These are phyloP conservation scores for Asterophora parasitica DNA, from an alignment of 768 basidiomycete genomes.

Conservation along the genomic window DNA sequence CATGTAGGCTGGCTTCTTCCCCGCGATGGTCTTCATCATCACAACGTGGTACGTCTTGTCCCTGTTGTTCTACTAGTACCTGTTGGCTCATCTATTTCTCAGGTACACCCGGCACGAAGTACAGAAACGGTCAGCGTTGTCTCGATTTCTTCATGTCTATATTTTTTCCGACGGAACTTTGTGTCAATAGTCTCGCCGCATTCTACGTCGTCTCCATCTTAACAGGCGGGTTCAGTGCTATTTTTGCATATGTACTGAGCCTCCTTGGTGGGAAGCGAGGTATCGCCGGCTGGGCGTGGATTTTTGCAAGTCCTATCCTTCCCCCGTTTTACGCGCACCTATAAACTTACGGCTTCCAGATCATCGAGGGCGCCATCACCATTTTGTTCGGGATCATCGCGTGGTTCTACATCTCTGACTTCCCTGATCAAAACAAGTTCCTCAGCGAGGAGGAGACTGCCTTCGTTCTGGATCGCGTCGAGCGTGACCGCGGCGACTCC, in stretches of 20 bases:
- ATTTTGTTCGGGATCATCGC: constrained; percentile 37
- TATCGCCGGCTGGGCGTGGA: constrained; percentile 48
- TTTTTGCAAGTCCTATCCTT: constrained; percentile 35
- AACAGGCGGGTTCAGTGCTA: constrained; percentile 43
- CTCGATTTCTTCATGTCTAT: background rate
- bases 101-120: constrained; percentile 52
- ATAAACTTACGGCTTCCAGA: constrained; percentile 25
- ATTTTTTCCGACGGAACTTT: background rate
- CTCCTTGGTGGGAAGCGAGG: constrained; percentile 36
- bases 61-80: background rate
- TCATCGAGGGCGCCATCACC: constrained; percentile 46
- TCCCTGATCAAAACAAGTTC: constrained; percentile 46
- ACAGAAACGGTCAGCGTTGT: constrained; percentile 36
- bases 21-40: constrained; percentile 44
- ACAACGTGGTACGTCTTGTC: constrained; percentile 37
- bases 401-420: constrained; percentile 42
- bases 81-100: background rate
- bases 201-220: constrained; percentile 43
- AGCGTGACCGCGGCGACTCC: constrained; percentile 47
- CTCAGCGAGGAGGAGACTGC: constrained; percentile 36
- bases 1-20: constrained; percentile 44
- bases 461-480: constrained; percentile 39
- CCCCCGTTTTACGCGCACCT: background rate
- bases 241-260: constrained; percentile 41
- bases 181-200: constrained; percentile 35